Evolutionary conservation across 805 yeast species (phyloP), one percentile per base, ranked within the genome.

Genomic region (Candida piceae): DNA sequence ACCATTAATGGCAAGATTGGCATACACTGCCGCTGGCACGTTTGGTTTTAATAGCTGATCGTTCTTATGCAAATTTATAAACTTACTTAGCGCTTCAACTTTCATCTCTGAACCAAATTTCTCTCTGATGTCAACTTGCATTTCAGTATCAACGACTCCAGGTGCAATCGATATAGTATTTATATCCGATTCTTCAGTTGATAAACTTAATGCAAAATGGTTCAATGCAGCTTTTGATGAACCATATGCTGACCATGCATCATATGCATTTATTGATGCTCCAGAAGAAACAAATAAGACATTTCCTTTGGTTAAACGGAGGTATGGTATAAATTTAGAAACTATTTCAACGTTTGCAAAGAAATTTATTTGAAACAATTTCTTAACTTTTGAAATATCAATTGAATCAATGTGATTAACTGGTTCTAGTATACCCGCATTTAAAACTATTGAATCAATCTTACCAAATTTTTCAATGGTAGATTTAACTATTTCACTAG

Each of bases 181-280:
- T n/a, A 87, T 62, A 3, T 29, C n/a, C 0, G 69, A 63, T 54
- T 84, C 88, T 51, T 88, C 96, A 5, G 63, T 66, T 1, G 85
- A 81, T 12, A 90, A 57, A 11, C 84, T 76, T 32, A 63, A 53
- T 6, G 85, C 78, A 35, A 87, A 71, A 50, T 81, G 88, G 58
- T 90, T 88, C 34, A 90, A 55, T 0, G 97, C 96, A 0, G 97
- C 96, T 58, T 90, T 90, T 6, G 96, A 80, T 4, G 89, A 66
- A 1, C 96, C 95, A 52, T 90, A 90, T 5, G 96, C 94, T 13
- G 83, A 82, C 97, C 97, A 90, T 1, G 87, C 93, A 44, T 68
- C 73, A 45, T 67, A 71, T 15, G 79, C 64, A 36, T 68, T 72
- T 1, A 72, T 69, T 15, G 94, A 72, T 1, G 97, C 97, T 5